These are phyloP conservation scores for Globisporangium cystogenes DNA, from an alignment of 352 stramenopile species.

Conservation along the genomic window DNA sequence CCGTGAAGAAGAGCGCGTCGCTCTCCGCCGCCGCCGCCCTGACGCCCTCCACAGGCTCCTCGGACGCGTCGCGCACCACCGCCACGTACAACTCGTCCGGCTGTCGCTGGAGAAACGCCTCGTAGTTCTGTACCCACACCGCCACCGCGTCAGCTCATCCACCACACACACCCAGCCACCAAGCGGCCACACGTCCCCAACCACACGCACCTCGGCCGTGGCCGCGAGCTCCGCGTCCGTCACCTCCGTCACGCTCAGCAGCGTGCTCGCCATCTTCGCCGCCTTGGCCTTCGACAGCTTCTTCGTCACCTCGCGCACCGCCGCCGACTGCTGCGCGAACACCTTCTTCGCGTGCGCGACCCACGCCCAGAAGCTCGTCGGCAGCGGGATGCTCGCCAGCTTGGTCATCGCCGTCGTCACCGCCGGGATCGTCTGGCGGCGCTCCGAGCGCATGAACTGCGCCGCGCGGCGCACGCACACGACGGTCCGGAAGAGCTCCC, in stretches of 20 bases:
- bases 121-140: conserved; percentile 29
- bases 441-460: conserved; percentile 53
- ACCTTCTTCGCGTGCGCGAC: conserved; percentile 35
- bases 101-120: conserved; percentile 24
- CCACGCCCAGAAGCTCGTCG: conserved; percentile 41
- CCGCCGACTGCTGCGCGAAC: conserved; percentile 12
- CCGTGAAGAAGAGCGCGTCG: conserved; percentile 47
- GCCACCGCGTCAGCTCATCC: background rate
- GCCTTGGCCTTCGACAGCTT: conserved; percentile 24
- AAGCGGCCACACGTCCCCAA: too few relatives aligned
- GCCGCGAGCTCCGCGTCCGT: conserved; percentile 30
- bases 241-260: conserved; percentile 42
- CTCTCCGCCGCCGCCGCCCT: conserved; percentile 2
- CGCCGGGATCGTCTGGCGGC: conserved; percentile 26
- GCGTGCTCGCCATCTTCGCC: conserved; percentile 32
- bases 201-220: conserved; percentile 35
- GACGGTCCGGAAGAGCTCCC: conserved; percentile 19
- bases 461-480: conserved; percentile 48
- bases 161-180: background rate
- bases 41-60: background rate
- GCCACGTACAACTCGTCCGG: conserved; percentile 15
- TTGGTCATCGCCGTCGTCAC: conserved; percentile 40
- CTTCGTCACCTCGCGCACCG: conserved; percentile 21
- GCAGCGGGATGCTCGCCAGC: conserved; percentile 37
- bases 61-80: conserved; percentile 3